Base-by-base conservation (phyloP, 2,329 filamentous ascomycete species). In the Zymoseptoria pseudotritici region DNA sequence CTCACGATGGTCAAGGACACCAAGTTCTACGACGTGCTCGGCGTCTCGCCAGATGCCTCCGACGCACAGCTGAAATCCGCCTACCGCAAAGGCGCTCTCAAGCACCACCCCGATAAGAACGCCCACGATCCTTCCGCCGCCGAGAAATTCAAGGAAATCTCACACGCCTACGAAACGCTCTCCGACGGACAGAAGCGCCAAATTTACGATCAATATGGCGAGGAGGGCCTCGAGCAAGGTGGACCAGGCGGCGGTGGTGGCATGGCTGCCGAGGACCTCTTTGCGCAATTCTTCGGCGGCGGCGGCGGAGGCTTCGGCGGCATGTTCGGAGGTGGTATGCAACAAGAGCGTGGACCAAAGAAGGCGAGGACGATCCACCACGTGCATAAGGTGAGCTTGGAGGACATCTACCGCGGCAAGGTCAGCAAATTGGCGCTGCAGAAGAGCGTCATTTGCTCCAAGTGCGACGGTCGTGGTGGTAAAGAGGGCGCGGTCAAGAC, bases 141-240 rank as follows among this genome's bases (percentile, higher is more conserved):
- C 69, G 91, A 96, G 63, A 99, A 97, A 78, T 99, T 99, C 87
- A 97, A 99, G 82, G 92, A 97, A 71, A 83, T 97, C 63, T 96
- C 91, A 66, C 88, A 93, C 73, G 94, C 94, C 63, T 99, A 97
- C 78, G 94, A 99, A 81, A 83, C 95, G 67, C 86, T 99, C 19
- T 94, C 89, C 69, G 94, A 99, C 74, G 76, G 89, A 49, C 89
- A 97, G 76, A 97, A 97, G 83, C 90, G 94, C 73, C 78, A 86
- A 69, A 75, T 97, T 63, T 99, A 99, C 77, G 94, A 99, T 73
- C 91, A 97, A 77, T 96, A 95, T 87, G 94, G 94, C 68, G 92
- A 99, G 80, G 91, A 95, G 71, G 94, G 94, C 64, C 85, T 99
- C 55, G 93, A 97, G 74, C 79, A 82, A 74, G 92, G 92, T 67